phyloP scores from a whole-genome alignment of 371 early-diverging fungal genomes.

The Funneliformis caledonium region DNA sequence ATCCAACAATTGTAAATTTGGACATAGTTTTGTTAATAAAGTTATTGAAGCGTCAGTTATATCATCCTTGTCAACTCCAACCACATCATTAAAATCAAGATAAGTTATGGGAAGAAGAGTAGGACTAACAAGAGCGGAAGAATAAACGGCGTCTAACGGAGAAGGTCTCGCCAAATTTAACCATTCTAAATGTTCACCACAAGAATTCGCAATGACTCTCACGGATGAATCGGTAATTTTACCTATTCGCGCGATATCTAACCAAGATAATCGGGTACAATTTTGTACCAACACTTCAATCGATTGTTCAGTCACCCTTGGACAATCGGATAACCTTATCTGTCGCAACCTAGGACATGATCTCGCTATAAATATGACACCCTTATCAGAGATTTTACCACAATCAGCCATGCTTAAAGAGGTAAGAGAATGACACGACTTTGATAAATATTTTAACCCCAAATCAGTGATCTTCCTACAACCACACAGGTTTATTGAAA shows the following conservation, averaged over 20 bases:
- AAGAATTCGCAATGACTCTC: slow-evolving; percentile 40
- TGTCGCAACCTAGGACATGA: slow-evolving; percentile 43
- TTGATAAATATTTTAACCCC: slow-evolving; percentile 39
- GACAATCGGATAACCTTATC: slow-evolving; percentile 45
- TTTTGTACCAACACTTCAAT: slow-evolving; percentile 40
- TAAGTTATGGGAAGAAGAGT: background rate
- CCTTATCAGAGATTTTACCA: slow-evolving; percentile 46
- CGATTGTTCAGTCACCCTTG: slow-evolving; percentile 35
- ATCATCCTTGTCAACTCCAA: background rate
- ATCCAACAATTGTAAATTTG: slow-evolving; percentile 47
- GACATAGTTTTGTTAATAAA: slow-evolving; percentile 43
- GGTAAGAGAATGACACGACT: slow-evolving; percentile 40
- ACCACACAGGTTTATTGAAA: slow-evolving; percentile 44
- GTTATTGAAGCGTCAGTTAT: slow-evolving; percentile 44
- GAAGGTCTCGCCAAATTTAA: slow-evolving; percentile 44
- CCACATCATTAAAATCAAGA: background rate
- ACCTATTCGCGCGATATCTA: slow-evolving; percentile 46
- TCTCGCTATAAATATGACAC: slow-evolving; percentile 41
- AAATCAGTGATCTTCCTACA: slow-evolving; percentile 46
- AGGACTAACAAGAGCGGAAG: background rate
- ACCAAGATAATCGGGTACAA: slow-evolving; percentile 44
- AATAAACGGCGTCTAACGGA: slow-evolving; percentile 19
- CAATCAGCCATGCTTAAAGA: slow-evolving; percentile 47
- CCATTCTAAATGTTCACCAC: slow-evolving; percentile 44
- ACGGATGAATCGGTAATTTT: slow-evolving; percentile 41